phyloP scores from a whole-genome alignment of 345 rosid species.

The Rhodomyrtus tomentosa region DNA sequence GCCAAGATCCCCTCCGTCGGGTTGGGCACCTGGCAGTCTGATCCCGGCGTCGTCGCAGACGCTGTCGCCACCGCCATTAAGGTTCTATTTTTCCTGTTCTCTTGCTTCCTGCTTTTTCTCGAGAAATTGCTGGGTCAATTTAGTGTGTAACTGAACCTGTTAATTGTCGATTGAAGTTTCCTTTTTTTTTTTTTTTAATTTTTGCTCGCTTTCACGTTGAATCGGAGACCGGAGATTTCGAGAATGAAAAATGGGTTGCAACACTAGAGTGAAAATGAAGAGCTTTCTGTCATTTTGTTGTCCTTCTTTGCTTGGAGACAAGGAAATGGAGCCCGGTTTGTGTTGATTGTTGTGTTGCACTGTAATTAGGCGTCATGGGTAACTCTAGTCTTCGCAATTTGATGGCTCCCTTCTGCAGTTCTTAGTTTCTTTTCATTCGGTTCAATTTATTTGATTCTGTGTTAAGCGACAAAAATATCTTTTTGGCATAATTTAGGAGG shows the following conservation, averaged over 20 bases:
- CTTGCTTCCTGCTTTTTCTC: neutral
- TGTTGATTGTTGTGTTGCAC: neutral
- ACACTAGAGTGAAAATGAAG: neutral
- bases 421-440: neutral
- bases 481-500: neutral
- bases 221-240: neutral
- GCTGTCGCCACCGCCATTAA: slow-evolving; percentile 17
- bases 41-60: slow-evolving; percentile 12
- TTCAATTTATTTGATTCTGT: neutral
- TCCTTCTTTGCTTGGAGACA: neutral
- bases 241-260: neutral
- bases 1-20: slow-evolving; percentile 43
- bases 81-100: slow-evolving; percentile 4
- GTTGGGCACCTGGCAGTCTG: slow-evolving; percentile 31
- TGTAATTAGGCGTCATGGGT: neutral
- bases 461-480: neutral
- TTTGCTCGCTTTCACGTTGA: neutral
- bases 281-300: neutral
- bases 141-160: neutral
- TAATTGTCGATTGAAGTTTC: neutral
- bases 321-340: neutral
- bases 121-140: neutral
- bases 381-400: neutral
- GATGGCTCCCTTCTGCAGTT: neutral
- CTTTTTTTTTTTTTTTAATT: neutral